Evolutionary conservation across 352 stramenopile species (phyloP).

Genomic region (Phytophthora hibernalis): DNA sequence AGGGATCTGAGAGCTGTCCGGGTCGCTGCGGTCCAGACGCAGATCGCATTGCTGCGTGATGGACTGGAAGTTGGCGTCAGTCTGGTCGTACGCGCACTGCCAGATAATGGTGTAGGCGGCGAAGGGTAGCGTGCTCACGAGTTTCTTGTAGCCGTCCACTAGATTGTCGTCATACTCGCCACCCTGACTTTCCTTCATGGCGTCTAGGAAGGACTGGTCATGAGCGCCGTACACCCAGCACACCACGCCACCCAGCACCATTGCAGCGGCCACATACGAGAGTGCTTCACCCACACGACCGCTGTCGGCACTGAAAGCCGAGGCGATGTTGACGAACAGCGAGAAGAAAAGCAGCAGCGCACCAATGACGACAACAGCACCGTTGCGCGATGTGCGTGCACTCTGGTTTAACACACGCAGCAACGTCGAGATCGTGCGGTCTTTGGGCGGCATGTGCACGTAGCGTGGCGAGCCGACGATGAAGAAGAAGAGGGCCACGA

Average conservation of each 20-base stretch:
- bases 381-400: constrained; percentile 30
- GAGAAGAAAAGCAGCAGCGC: constrained; percentile 40
- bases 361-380: constrained; percentile 39
- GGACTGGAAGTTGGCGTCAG: constrained; percentile 73
- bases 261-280: constrained; percentile 52
- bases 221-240: constrained; percentile 54
- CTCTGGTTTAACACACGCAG: constrained; percentile 40
- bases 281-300: constrained; percentile 39
- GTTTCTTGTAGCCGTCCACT: constrained; percentile 56
- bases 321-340: constrained; percentile 59
- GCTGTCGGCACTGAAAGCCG: constrained; percentile 51
- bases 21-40: constrained; percentile 46
- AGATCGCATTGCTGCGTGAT: constrained; percentile 77
- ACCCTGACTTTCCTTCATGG: constrained; percentile 48
- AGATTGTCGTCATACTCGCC: constrained; percentile 49
- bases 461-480: constrained; percentile 56
- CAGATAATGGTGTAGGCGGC: constrained; percentile 68
- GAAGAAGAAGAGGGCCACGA: constrained; percentile 45
- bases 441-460: constrained; percentile 47
- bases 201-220: constrained; percentile 61
- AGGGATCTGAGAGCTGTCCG: constrained; percentile 56
- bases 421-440: constrained; percentile 58
- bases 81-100: constrained; percentile 71
- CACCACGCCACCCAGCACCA: constrained; percentile 51
- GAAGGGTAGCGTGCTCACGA: constrained; percentile 59